phyloP scores from a whole-genome alignment of 768 basidiomycete species.

The Holtermanniella nyarrowii region DNA sequence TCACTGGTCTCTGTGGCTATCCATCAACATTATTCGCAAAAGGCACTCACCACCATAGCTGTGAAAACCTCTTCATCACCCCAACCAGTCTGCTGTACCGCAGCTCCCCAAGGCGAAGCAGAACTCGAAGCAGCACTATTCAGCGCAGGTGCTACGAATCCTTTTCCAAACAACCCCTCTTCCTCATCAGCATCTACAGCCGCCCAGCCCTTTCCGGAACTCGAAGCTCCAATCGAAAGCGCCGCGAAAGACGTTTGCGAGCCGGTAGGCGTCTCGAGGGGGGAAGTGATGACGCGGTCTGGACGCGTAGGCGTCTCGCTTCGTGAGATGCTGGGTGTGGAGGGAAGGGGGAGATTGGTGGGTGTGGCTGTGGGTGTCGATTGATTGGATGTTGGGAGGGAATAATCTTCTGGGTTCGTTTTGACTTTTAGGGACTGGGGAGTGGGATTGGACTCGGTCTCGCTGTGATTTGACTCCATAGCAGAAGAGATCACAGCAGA shows the following conservation, averaged over 20 bases:
- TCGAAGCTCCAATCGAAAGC: slow-evolving; percentile 20
- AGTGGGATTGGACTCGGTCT: not conserved
- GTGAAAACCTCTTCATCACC: too few species aligned
- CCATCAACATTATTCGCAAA: too few species aligned
- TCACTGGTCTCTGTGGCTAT: too few species aligned
- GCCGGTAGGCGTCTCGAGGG: slow-evolving; percentile 21
- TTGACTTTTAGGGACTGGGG: too few species aligned
- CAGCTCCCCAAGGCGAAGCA: too few species aligned
- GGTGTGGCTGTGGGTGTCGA: slow-evolving; percentile 18
- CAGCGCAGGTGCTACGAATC: slow-evolving; percentile 1
- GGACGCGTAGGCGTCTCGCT: slow-evolving; percentile 3
- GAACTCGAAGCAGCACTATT: too few species aligned
- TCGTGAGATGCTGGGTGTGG: not conserved
- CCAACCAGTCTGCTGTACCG: too few species aligned
- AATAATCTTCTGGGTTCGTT: too few species aligned
- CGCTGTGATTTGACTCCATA: not conserved
- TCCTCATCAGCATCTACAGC: slow-evolving; percentile 20
- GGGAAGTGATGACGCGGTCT: slow-evolving; percentile 31
- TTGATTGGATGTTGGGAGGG: slow-evolving; percentile 20
- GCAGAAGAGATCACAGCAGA: not conserved
- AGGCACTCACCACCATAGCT: too few species aligned
- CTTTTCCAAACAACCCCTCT: slow-evolving; percentile 25
- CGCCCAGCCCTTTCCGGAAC: slow-evolving; percentile 30
- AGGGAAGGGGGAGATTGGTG: slow-evolving; percentile 11
- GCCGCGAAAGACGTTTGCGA: slow-evolving; percentile 19